Evolutionary conservation across 805 yeast species (phyloP), one percentile per base, ranked within the genome.

Genomic region (Candida berthetii): DNA sequence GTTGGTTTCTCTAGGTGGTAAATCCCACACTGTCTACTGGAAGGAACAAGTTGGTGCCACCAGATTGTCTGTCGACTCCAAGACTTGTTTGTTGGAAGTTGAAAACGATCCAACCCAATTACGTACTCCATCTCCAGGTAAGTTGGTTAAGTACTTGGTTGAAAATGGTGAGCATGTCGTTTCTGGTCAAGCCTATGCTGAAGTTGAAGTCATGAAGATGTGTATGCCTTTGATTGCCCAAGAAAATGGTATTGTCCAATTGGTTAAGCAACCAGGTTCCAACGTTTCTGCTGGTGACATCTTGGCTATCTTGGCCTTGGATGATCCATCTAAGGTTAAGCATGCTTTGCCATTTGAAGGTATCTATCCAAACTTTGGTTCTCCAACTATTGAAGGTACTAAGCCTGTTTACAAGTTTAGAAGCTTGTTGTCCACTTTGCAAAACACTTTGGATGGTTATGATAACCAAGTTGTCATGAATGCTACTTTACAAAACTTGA

Each of bases 201-300:
- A 93, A 69, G 96, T 93, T 43, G 99, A 93, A 69, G 99, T 93
- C 52, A 93, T 93, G 99, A 93, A 93, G 68, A 93, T 93, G 99
- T 89, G 90, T 66, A 93, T 93, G 97, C 97, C 99, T 39, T 75
- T 93, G 55, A 70, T 90, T 57, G 91, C 97, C 17, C 87, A 82
- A 64, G 99, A 91, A 64, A 84, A 85, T 56, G 99, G 99, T 74
- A 72, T 76, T 44, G 86, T 90, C 41, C 97, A 91, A 69, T 70
- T 89, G 35, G 80, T 93, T 60, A 91, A 93, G 66, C 99, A 93
- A 69, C 98, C 99, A 9, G 99, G 99, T 40, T 84, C 98, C n/a
- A 88, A 95, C 22, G 84, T 93, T 44, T 78, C 79, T 53, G 97
- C 97, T 38, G 99, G 99, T 68, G 99, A 93, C 59, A 91, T 95